Evolutionary conservation across 768 basidiomycete species (phyloP).

Genomic region (Austroboletus eburneus): DNA sequence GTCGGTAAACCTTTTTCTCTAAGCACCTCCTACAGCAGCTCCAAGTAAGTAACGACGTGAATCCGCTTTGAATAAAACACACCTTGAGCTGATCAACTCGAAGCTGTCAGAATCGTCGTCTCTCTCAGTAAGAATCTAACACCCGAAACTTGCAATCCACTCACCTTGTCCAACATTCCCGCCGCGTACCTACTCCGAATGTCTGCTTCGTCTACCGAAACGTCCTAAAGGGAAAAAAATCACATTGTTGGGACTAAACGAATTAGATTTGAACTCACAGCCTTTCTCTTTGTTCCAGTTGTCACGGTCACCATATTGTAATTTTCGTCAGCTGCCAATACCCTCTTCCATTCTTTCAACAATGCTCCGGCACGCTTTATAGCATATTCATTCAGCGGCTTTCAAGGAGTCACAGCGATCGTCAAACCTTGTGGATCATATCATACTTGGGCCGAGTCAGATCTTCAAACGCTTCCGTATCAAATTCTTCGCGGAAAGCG

Average conservation of each 20-base stretch:
- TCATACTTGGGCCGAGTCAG: conserved; percentile 72
- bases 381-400: neutral
- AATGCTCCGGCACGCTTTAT: conserved; percentile 61
- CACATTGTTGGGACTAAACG: neutral
- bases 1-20: conserved; percentile 57
- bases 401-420: neutral
- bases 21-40: conserved; percentile 56
- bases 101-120: conserved; percentile 42
- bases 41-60: neutral
- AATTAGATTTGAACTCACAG: conserved; percentile 41
- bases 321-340: conserved; percentile 59
- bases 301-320: conserved; percentile 46
- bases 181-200: conserved; percentile 61
- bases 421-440: conserved; percentile 71
- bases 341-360: conserved; percentile 68
- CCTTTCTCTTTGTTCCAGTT: conserved; percentile 65
- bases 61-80: conserved; percentile 9
- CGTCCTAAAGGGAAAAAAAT: conserved; percentile 40
- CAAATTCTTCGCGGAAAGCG: conserved; percentile 89
- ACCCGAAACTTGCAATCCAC: conserved; percentile 5
- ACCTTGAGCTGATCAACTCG: conserved; percentile 80
- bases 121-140: conserved; percentile 3
- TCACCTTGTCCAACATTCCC: conserved; percentile 64
- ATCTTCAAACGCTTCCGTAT: conserved; percentile 75
- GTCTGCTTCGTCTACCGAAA: conserved; percentile 66